Percentiles rank a stretch among this genome's conserved stretches.
Conservation (phyloP, 306 rosid species). For the Cicer arietinum region DNA sequence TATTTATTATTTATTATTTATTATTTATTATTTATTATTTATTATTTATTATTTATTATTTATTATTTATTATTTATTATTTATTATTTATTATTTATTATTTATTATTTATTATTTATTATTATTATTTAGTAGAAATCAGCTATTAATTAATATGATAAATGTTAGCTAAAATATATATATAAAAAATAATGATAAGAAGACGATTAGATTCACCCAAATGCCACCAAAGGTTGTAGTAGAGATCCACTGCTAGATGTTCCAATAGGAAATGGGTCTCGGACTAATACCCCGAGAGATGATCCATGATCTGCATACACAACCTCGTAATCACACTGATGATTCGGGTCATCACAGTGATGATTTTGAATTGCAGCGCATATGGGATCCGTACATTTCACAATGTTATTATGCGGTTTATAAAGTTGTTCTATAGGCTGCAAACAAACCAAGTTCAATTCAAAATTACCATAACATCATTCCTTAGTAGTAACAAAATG, state of each 20-base stretch:
- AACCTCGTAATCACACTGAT: conserved; percentile 65
- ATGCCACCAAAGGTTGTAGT: conserved; percentile 55
- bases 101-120: too few relatives aligned
- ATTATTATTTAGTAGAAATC: too few relatives aligned
- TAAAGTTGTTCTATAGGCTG: conserved; percentile 65
- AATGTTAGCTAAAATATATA: too few relatives aligned
- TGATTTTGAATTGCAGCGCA: conserved; percentile 48
- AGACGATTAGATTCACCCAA: conserved; percentile 61
- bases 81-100: too few relatives aligned
- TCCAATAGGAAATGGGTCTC: conserved; percentile 52
- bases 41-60: too few relatives aligned
- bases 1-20: too few relatives aligned
- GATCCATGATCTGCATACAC: conserved; percentile 72
- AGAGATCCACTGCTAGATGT: conserved; percentile 50
- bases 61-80: too few relatives aligned
- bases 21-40: too few relatives aligned
- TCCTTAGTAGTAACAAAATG: neutral
- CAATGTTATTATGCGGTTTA: conserved; percentile 54
- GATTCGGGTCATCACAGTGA: conserved; percentile 41
- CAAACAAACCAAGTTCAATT: conserved; percentile 9
- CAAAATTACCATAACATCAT: too few relatives aligned
- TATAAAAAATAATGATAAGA: too few relatives aligned
- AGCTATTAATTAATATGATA: neutral
- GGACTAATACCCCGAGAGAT: conserved; percentile 68
- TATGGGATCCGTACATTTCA: conserved; percentile 57